Base-by-base conservation (phyloP, 148 eudicot genomes). In the Polygonum aviculare region DNA sequence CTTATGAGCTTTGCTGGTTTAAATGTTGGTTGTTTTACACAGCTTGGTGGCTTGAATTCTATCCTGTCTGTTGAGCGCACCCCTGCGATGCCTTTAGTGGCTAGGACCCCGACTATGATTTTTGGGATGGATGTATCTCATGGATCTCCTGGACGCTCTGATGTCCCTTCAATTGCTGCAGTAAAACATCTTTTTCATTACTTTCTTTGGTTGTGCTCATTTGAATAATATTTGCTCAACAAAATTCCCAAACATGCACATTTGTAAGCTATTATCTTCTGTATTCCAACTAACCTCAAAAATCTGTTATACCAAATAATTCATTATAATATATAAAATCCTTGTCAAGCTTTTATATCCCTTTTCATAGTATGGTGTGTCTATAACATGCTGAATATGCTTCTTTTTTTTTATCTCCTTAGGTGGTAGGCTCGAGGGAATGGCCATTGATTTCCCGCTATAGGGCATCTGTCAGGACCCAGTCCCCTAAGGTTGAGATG, bases 91-190 rank as follows among this genome's bases (percentile, higher is more conserved):
- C 97, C 97, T 15, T 0, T 92, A 63, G 86, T 92, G 38, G 87
- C 94, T 26, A 88, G 87, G 84, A 85, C 81, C 33, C 94, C 97
- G 8, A 90, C 94, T 1, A 78, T 92, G 22, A 92, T 90, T 57
- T 78, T 92, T 45, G 97, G 94, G 2, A 88, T 92, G 90, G 89
- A 88, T 76, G 97, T 92, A 12, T 90, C 94, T 7, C 94, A 90
- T 75, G 90, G 92, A 63, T 87, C 94, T 59, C 91, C 97, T 9
- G 94, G 92, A 38, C 92, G 83, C 69, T 85, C 89, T 75, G 94
- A 92, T 78, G 76, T 90, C 2, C 94, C 97, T 35, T 92, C 97
- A 21, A 88, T 92, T 90, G 97, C 97, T 76, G 93, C 97, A 63
- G 97, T 91, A 89, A 41, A 16, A 35, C 48, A 59, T 11, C 3